Base-by-base conservation (phyloP, 2,329 filamentous ascomycete genomes). In the Madurella mycetomatis region DNA sequence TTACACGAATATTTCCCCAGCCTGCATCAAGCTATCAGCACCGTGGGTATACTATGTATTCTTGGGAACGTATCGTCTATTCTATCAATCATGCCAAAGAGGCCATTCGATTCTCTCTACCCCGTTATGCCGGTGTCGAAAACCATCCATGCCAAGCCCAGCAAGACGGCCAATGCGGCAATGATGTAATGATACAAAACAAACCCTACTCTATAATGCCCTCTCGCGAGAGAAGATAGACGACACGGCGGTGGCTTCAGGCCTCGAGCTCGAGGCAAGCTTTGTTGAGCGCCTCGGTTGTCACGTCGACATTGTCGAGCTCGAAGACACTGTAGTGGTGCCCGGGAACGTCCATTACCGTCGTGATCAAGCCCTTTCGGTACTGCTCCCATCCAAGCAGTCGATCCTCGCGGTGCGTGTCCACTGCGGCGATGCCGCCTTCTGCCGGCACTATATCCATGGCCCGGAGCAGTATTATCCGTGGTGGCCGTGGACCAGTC, bases 331-430 rank as follows among this genome's bases (percentile, higher is more conserved):
- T 71, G 57, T 77, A 83, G 58, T 83, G 80, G 53, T 81, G 72
- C 0, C 79, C 78, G 0, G 77, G 70, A 1, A 81, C 68, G 11
- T 78, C 73, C n/a, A 79, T 55, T 1, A 80, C 69, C 12, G 72
- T 64, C 25, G 66, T 64, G 11, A 83, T 72, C 61, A 81, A 69
- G 18, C 66, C 65, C 30, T 68, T 67, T 18, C 73, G 67, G 43
- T 83, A 80, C 9, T 58, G 47, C 2, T 72, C 73, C 80, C 80
- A 83, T 9, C 79, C 79, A 1, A 83, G 67, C 48, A 66, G 61
- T 2, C 59, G 63, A 15, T 77, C 73, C 0, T 65, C 55, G 0
- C 80, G 73, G 18, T 69, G 61, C n/a, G 72, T 54, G 53, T 83
- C 80, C 9, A 81, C 70, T 4, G 64, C 65, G 34, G 64, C 62